Base-by-base conservation (phyloP, 2,329 filamentous ascomycete genomes). In the Aspergillus sp. region DNA sequence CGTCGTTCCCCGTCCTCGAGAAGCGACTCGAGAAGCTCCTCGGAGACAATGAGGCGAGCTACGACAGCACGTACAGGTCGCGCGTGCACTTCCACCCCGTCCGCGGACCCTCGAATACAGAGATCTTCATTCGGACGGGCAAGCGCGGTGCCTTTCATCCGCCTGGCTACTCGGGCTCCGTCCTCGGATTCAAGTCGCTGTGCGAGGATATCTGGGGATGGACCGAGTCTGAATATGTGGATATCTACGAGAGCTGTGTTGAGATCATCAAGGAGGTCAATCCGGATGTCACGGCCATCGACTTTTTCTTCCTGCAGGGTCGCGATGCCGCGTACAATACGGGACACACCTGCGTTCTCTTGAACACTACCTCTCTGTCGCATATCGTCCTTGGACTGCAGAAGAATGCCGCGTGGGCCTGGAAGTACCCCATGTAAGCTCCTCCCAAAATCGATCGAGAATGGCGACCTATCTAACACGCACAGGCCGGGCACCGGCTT, bases 331-430 rank as follows among this genome's bases (percentile, higher is more conserved):
- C 77, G 54, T 77, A 75, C 28, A 73, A 74, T 4, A 57, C 74
- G 3, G 70, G 69, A 0, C 64, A 74, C 38, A 74, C 74, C 6
- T 76, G 74, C 8, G 71, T 78, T 0, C 68, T 81, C 1, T 69
- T 84, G 7, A 80, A 78, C 52, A 82, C 82, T 1, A 84, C 82
- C 43, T 80, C 47, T 66, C 79, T 73, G 71, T 81, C 66, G 74
- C 82, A 60, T 77, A 80, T 67, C 66, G 80, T 43, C 50, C 65
- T 64, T 62, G 77, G 17, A 45, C 62, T 74, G 34, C 82, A 85
- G 62, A 78, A 80, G 3, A 68, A 68, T 25, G 67, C 64, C 6
- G 71, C 64, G 5, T 67, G 68, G 17, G 62, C 73, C 0, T 76
- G 74, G 74, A 74, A 75, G 53, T 76, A 74, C 52, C 74, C 74